phyloP scores from a whole-genome alignment of 176 grass and related monocot genomes.

The Otatea glauca region DNA sequence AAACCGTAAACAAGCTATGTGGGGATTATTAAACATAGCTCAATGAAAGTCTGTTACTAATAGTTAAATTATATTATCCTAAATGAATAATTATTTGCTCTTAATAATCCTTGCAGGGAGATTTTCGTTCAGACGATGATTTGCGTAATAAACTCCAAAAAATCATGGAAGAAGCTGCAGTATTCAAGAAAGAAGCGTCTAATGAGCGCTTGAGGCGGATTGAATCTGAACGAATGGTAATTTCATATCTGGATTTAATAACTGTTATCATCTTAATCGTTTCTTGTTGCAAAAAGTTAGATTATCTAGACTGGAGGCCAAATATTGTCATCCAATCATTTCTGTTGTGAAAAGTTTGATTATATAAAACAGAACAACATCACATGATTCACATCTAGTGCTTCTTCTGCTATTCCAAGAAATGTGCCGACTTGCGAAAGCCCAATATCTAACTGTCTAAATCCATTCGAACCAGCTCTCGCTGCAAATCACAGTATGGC shows the following conservation, averaged over 20 bases:
- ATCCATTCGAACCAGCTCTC: neutral
- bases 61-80: neutral
- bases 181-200: constrained; percentile 52
- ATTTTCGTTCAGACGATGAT: constrained; percentile 31
- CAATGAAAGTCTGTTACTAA: neutral
- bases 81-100: constrained; percentile 33
- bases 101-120: constrained; percentile 40
- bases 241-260: neutral
- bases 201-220: constrained; percentile 50
- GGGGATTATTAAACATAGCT: neutral
- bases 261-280: neutral
- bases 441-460: neutral
- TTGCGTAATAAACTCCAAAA: constrained; percentile 35
- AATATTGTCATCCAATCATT: neutral
- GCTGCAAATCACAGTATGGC: neutral
- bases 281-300: neutral
- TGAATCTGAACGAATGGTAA: constrained; percentile 60
- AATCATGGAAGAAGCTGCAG: constrained; percentile 39
- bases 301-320: neutral
- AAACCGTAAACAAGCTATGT: neutral
- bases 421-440: neutral
- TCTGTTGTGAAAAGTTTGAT: neutral
- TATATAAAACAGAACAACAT: neutral
- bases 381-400: no score
- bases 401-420: neutral